These are phyloP conservation scores for Pyrenophora tritici-repentis DNA, from an alignment of 2,329 filamentous ascomycete species.

Conservation along the genomic window DNA sequence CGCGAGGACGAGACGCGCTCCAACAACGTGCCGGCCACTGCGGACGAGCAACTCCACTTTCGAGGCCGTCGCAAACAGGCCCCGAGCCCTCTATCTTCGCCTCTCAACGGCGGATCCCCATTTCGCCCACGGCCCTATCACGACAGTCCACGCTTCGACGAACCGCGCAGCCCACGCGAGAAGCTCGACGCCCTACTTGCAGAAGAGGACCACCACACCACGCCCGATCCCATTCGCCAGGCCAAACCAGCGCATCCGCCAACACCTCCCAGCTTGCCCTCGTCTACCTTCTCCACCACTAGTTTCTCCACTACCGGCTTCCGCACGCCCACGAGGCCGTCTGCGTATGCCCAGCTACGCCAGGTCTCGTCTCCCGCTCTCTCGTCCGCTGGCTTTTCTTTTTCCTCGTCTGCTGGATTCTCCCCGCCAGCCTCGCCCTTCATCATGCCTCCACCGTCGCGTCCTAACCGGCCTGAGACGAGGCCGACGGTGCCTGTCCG, in stretches of 20 bases:
- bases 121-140: conserved; percentile 28
- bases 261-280: conserved; percentile 7
- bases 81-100: conserved; percentile 36
- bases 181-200: conserved; percentile 48
- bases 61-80: conserved; percentile 28
- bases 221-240: conserved; percentile 17
- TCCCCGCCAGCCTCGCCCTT: conserved; percentile 43
- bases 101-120: conserved; percentile 17
- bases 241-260: conserved; percentile 16
- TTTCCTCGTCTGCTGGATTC: conserved; percentile 30
- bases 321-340: conserved; percentile 27
- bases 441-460: conserved; percentile 45
- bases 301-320: conserved; percentile 15
- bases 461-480: conserved; percentile 41
- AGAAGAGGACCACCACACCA: conserved; percentile 31
- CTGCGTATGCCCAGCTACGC: conserved; percentile 42
- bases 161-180: conserved; percentile 47
- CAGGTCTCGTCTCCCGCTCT: conserved; percentile 44
- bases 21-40: conserved; percentile 21
- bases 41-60: conserved; percentile 22
- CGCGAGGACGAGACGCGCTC: conserved; percentile 37
- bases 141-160: conserved; percentile 42
- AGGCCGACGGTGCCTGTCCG: conserved; percentile 57
- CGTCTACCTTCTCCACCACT: no score
- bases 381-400: conserved; percentile 35